Evolutionary conservation across 2,329 filamentous ascomycete genomes (phyloP).

Genomic region (Blastomyces gilchristii): DNA sequence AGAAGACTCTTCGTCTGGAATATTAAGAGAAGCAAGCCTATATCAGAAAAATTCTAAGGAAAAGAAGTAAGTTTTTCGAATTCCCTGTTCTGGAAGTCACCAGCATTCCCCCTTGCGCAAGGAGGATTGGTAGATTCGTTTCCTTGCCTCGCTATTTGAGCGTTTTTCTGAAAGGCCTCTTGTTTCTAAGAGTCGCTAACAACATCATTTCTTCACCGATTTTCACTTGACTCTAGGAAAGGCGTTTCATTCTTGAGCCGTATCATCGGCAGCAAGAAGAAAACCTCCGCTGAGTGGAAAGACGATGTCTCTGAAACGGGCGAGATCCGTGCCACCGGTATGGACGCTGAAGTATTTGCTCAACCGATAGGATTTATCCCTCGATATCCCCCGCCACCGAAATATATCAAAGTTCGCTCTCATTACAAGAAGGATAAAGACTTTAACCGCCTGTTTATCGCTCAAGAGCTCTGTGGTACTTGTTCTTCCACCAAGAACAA

Average conservation of each 20-base stretch:
- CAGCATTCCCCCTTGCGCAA: constrained; percentile 8
- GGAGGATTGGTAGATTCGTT: not conserved
- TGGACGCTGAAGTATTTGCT: constrained; percentile 72
- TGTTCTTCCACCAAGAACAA: constrained; percentile 29
- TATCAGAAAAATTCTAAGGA: constrained; percentile 41
- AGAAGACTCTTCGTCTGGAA: constrained; percentile 23
- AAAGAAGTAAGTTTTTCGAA: constrained; percentile 49
- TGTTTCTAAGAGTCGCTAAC: constrained; percentile 1
- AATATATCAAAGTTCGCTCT: constrained; percentile 76
- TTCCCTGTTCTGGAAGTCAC: constrained; percentile 8
- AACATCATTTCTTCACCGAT: not conserved
- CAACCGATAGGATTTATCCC: constrained; percentile 75
- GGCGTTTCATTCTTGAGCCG: constrained; percentile 83
- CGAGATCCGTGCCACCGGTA: constrained; percentile 63
- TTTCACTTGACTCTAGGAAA: constrained; percentile 48
- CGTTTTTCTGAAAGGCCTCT: not conserved
- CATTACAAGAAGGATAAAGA: constrained; percentile 72
- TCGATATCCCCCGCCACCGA: constrained; percentile 74
- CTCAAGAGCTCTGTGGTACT: constrained; percentile 71
- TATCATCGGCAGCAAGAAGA: constrained; percentile 67
- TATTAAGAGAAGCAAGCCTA: constrained; percentile 8
- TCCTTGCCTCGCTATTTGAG: not conserved
- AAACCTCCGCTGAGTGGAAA: constrained; percentile 43
- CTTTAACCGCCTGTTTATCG: constrained; percentile 81
- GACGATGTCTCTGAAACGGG: constrained; percentile 61